These are phyloP conservation scores for Eremochloa ophiuroides DNA, from an alignment of 176 grass and related monocot genomes.

Conservation along the genomic window DNA sequence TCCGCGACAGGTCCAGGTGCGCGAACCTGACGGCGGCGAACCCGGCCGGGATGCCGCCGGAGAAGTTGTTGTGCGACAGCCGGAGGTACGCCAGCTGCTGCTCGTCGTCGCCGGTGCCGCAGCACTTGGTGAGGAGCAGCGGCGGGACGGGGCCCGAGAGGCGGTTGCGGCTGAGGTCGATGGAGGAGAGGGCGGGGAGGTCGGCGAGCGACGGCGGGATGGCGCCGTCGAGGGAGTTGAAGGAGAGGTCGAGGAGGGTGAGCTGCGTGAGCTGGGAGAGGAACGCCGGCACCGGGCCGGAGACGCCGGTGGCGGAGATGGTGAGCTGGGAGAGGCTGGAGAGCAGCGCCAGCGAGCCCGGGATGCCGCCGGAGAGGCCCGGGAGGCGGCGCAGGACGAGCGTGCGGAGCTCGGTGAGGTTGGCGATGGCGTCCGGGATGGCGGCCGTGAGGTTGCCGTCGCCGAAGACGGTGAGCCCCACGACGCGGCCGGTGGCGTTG, in stretches of 20 bases:
- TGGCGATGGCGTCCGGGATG: conserved; percentile 52
- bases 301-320: conserved; percentile 52
- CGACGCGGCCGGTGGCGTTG: conserved; percentile 37
- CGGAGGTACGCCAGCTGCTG: conserved; percentile 44
- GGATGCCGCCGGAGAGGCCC: conserved; percentile 40
- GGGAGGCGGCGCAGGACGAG: conserved; percentile 50
- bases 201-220: conserved; percentile 42
- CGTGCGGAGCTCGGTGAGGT: conserved; percentile 31
- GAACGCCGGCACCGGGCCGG: conserved; percentile 50
- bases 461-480: conserved; percentile 25
- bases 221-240: conserved; percentile 47
- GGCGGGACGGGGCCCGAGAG: conserved; percentile 45
- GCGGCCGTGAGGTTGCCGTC: conserved; percentile 43
- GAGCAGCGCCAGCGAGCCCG: conserved; percentile 23
- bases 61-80: conserved; percentile 66
- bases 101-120: too few relatives aligned
- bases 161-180: conserved; percentile 63
- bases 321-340: conserved; percentile 30
- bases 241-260: conserved; percentile 48
- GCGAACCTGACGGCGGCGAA: conserved; percentile 20
- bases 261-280: conserved; percentile 23
- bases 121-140: neutral
- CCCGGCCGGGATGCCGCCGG: conserved; percentile 38
- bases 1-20: conserved; percentile 55
- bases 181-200: neutral